Evolutionary conservation across 306 rosid genomes (phyloP).

Genomic region (Sindora glabra): DNA sequence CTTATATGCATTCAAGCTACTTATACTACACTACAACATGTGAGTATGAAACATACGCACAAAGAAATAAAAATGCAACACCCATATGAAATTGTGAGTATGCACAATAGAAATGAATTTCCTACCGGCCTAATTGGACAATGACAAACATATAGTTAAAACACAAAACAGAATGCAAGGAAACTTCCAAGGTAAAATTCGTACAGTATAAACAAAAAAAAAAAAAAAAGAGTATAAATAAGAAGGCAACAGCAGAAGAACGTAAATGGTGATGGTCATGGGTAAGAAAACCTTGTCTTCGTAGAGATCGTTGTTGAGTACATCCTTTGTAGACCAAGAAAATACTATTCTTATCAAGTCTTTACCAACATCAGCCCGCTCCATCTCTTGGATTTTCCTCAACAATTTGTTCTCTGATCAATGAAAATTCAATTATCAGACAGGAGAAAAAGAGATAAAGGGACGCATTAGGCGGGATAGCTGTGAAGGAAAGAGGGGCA

Average conservation of each 20-base stretch:
- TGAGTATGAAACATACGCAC: background rate
- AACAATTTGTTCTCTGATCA: too few relatives aligned
- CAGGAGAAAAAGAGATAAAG: too few relatives aligned
- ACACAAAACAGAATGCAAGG: background rate
- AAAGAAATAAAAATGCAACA: background rate
- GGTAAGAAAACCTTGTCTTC: slow-evolving; percentile 14
- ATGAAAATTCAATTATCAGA: too few relatives aligned
- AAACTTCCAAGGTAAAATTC: background rate
- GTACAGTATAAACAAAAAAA: background rate
- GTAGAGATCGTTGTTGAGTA: slow-evolving; percentile 23
- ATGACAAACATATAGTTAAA: background rate
- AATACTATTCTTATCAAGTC: slow-evolving; percentile 13
- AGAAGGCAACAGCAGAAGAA: background rate
- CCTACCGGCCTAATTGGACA: background rate
- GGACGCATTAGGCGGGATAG: too few relatives aligned
- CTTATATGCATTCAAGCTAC: background rate
- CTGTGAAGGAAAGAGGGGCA: too few relatives aligned
- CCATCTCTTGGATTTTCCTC: slow-evolving; percentile 15
- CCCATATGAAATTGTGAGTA: background rate
- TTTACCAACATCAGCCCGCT: background rate
- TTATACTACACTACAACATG: background rate
- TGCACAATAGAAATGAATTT: background rate
- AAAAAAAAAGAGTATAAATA: background rate
- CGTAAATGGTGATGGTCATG: background rate
- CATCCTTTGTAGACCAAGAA: slow-evolving; percentile 28